Percentiles rank a stretch among this genome's conserved stretches.
phyloP scores from a whole-genome alignment of 495 filamentous ascomycete genomes.

The Neurospora sublineolata region DNA sequence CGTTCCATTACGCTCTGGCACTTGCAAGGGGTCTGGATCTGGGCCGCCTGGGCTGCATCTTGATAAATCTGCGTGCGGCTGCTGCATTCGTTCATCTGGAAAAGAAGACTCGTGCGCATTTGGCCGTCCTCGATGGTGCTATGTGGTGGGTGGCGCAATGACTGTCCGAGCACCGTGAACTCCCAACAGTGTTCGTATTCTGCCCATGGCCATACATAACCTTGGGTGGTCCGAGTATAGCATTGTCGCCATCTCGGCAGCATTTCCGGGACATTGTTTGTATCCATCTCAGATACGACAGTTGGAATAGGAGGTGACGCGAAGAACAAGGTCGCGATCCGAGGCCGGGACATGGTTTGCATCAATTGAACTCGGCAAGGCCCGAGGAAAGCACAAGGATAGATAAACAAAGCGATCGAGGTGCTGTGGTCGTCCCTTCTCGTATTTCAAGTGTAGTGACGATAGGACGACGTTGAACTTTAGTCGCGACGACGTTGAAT shows the following conservation, averaged over 20 bases:
- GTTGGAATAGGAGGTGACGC: not conserved
- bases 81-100: not conserved
- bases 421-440: not conserved
- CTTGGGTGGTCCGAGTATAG: not conserved
- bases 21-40: not conserved
- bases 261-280: not conserved
- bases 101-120: not conserved
- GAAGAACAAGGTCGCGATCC: not conserved
- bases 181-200: not conserved
- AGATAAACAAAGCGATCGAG: not conserved
- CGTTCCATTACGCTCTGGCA: slow-evolving; percentile 17
- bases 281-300: not conserved
- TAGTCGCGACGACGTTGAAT: not conserved
- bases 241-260: not conserved
- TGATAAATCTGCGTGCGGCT: not conserved
- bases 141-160: no score
- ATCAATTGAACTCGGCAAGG: not conserved
- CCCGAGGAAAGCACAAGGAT: not conserved
- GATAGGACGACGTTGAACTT: not conserved
- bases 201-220: not conserved
- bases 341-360: not conserved
- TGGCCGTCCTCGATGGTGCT: no score
- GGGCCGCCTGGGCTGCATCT: not conserved
- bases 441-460: not conserved
- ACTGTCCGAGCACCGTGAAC: not conserved